Base-by-base conservation (phyloP, 345 rosid species). In the Anacardium occidentale region DNA sequence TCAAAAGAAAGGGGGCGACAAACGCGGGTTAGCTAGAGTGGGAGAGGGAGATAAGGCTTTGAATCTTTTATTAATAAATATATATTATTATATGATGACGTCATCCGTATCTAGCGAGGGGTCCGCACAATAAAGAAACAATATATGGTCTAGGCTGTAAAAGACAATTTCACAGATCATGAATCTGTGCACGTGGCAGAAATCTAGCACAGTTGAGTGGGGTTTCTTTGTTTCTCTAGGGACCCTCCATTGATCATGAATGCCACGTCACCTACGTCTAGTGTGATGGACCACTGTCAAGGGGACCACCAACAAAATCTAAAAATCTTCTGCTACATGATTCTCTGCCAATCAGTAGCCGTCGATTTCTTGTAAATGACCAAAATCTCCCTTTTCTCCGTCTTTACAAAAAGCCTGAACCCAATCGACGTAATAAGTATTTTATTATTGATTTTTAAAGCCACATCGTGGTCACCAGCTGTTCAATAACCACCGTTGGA, bases 321-420 rank as follows among this genome's bases (percentile, higher is more conserved):
- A 24, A 61, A 83, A 79, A 76, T 77, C 83, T 77, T 68, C 76
- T 74, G 76, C 76, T 34, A 6, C 47, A 68, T 50, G 85, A 84
- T 79, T 75, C 84, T 77, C 85, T 74, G 81, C 74, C 69, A 50
- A 76, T 70, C 58, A 32, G 75, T 25, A 80, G 82, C 85, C 88
- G 87, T 84, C 83, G 75, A 77, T 72, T 75, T 62, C 10, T 0
- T 5, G 0, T 0, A 20, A 62, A 63, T 72, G 75, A 81, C 83
- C 15, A 62, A 73, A 74, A 29, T 54, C 37, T 73, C 73, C 51
- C 68, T 69, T 6, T 11, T 63, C 70, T 81, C 83, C 83, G 40
- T 75, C 22, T 34, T 68, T 32, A 51, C 76, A 69, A 81, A 70
- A 75, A 68, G 44, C 66, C 50, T 34, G 62, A 22, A 25, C 22